These are phyloP conservation scores for Candida fluviatilis DNA, from an alignment of 805 yeast species.

Conservation along the genomic window DNA sequence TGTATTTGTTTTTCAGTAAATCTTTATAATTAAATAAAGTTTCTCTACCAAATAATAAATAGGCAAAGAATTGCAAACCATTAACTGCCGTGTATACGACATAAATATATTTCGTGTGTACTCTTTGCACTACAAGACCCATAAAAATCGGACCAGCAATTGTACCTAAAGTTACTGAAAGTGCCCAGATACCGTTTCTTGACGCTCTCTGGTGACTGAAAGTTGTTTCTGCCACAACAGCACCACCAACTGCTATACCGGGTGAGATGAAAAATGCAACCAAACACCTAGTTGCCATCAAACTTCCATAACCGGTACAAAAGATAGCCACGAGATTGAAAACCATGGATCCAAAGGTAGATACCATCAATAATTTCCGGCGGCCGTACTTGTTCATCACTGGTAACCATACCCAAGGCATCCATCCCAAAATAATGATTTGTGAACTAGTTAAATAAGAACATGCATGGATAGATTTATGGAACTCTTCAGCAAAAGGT, in stretches of 20 bases:
- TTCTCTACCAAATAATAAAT: constrained; percentile 11
- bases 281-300: constrained; percentile 12
- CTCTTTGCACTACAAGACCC: constrained; percentile 13
- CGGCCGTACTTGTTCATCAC: constrained; percentile 14
- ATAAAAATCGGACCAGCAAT: constrained; percentile 14
- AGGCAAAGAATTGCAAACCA: constrained; percentile 10
- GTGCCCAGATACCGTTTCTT: constrained; percentile 14
- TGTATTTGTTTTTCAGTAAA: constrained; percentile 4
- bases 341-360: constrained; percentile 10
- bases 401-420: constrained; percentile 16
- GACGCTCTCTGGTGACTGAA: constrained; percentile 15
- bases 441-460: constrained; percentile 14
- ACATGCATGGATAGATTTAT: constrained; percentile 7
- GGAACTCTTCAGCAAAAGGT: constrained; percentile 6
- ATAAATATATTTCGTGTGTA: constrained; percentile 10
- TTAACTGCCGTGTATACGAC: constrained; percentile 13
- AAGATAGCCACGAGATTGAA: constrained; percentile 13
- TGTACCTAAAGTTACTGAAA: constrained; percentile 13
- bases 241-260: constrained; percentile 13
- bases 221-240: constrained; percentile 12
- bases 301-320: constrained; percentile 8
- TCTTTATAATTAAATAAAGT: constrained; percentile 11
- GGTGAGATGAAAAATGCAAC: constrained; percentile 13
- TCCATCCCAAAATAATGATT: constrained; percentile 12
- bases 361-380: constrained; percentile 8